A percentile compares a stretch with the other conserved stretches of the same genome.
These are phyloP conservation scores for Populus tremula DNA, from an alignment of 345 rosid genomes.

Conservation along the genomic window DNA sequence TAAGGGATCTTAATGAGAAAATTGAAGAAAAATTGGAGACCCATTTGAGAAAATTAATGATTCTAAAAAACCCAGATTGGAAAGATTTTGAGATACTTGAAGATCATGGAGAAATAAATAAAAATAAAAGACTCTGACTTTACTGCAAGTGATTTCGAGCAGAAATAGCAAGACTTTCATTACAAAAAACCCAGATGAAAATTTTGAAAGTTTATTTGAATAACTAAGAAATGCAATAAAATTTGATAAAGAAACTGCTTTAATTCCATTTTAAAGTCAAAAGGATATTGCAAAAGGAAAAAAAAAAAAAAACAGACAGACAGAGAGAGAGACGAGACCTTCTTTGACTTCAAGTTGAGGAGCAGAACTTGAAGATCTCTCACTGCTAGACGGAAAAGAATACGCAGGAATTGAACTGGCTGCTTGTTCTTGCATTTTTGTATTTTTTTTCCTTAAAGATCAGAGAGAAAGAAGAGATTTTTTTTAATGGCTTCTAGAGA, in stretches of 20 bases:
- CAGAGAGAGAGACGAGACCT: constrained; percentile 34
- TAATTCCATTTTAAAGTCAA: neutral
- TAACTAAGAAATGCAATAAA: neutral
- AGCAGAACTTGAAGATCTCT: constrained; percentile 96
- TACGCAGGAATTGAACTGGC: constrained; percentile 78
- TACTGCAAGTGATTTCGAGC: neutral
- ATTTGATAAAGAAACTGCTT: neutral
- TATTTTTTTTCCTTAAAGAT: neutral
- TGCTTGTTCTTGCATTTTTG: constrained; percentile 79
- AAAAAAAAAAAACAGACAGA: neutral
- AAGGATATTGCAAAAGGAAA: neutral
- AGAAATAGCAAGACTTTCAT: neutral
- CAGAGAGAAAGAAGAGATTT: neutral
- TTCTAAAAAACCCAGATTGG: constrained; percentile 7
- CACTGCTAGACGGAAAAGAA: constrained; percentile 91
- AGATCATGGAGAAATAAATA: neutral
- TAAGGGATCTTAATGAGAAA: neutral
- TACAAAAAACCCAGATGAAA: constrained; percentile 7
- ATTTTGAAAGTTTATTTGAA: neutral
- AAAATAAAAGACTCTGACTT: neutral
- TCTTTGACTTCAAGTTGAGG: constrained; percentile 81
- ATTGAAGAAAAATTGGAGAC: neutral
- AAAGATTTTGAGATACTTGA: neutral
- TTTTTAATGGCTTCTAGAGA: neutral
- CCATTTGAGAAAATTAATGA: constrained; percentile 22